phyloP scores from a whole-genome alignment of 2,329 filamentous ascomycete species.

The Lecanoromycetidae sp. region DNA sequence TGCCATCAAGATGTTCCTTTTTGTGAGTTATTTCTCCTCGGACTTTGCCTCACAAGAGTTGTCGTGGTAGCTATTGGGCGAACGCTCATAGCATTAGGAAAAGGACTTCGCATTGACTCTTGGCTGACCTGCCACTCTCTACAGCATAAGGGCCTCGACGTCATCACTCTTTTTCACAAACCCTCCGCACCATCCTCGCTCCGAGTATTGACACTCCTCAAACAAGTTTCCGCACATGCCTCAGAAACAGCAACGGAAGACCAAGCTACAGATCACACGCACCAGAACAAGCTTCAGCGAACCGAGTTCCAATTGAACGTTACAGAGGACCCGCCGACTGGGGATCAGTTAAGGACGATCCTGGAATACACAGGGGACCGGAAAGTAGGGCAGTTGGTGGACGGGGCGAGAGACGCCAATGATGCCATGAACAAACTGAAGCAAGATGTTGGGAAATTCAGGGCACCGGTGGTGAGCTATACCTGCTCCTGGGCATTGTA shows the following conservation, averaged over 20 bases:
- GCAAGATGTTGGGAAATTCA: conserved; percentile 54
- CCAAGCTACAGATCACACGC: conserved; percentile 55
- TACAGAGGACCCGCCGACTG: conserved; percentile 66
- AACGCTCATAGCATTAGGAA: no score
- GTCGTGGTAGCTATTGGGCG: no score
- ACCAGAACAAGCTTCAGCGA: conserved; percentile 47
- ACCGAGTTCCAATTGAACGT: conserved; percentile 78
- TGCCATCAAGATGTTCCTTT: conserved; percentile 17
- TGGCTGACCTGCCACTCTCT: not conserved
- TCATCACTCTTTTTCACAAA: conserved; percentile 93
- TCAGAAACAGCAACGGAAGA: conserved; percentile 57
- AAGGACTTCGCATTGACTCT: no score
- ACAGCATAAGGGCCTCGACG: conserved; percentile 70
- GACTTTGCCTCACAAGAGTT: not conserved
- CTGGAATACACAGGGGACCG: conserved; percentile 63
- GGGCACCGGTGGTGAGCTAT: conserved; percentile 60
- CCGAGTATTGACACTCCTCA: conserved; percentile 63
- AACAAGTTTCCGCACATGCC: conserved; percentile 63
- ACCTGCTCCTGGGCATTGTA: conserved; percentile 22
- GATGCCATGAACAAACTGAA: conserved; percentile 74
- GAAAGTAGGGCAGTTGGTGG: conserved; percentile 53
- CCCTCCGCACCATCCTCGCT: conserved; percentile 59
- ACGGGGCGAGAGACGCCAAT: conserved; percentile 58
- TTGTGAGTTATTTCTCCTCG: conserved; percentile 10
- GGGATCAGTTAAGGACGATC: conserved; percentile 71